Percentiles rank a stretch among this genome's conserved stretches.
phyloP scores from a whole-genome alignment of 225 moss, liverwort and hornwort genomes.

The Antitrichia curtipendula region DNA sequence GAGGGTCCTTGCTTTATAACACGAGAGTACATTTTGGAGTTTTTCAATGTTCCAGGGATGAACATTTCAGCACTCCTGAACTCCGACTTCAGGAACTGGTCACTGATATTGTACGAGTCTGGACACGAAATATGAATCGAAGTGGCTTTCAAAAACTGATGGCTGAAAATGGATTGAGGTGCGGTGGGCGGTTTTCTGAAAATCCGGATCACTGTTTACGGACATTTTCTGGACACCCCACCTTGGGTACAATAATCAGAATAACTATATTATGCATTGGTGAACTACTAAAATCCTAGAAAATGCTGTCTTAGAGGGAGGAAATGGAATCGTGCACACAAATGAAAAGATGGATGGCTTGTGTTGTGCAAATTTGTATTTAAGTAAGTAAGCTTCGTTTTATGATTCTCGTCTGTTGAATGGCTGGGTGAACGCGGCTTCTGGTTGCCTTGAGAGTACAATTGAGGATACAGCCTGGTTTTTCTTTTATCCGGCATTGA shows the following conservation, averaged over 20 bases:
- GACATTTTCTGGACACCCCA: background rate
- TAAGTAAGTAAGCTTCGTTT: background rate
- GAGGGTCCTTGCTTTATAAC: background rate
- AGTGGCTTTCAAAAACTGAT: background rate
- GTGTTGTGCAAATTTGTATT: background rate
- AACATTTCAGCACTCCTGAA: background rate
- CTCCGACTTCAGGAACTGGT: background rate
- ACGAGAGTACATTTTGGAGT: background rate
- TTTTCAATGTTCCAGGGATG: background rate
- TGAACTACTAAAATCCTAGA: background rate
- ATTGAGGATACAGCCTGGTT: background rate
- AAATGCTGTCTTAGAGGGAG: background rate
- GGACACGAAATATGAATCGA: background rate
- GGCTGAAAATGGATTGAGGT: background rate
- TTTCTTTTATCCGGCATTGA: background rate
- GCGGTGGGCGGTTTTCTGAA: background rate
- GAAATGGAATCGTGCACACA: background rate
- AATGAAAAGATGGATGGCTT: background rate
- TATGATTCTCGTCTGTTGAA: background rate
- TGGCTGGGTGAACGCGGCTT: background rate
- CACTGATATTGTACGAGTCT: background rate
- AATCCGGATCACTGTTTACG: background rate
- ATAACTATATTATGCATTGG: background rate
- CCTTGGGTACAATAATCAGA: background rate
- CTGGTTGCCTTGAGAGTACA: background rate